Base-by-base conservation (phyloP, 1,284 basidiomycete species). In the Baeospora myosura region DNA sequence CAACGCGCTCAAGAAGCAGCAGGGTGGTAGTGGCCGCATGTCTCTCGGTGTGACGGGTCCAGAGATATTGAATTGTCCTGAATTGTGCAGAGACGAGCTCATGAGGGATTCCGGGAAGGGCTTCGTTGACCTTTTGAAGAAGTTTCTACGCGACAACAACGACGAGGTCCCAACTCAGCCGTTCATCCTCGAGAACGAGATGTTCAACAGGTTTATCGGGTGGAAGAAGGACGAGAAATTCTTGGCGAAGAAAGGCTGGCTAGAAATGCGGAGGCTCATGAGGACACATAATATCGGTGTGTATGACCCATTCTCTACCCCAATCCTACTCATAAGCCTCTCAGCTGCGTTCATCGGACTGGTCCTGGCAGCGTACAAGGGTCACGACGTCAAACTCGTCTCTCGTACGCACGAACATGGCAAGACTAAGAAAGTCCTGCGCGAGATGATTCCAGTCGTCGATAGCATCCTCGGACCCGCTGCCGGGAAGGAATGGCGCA, bases 231-330 rank as follows among this genome's bases (percentile, higher is more conserved):
- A 40, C 14, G 47, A 44, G 14, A 44, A 38, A 8, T 18, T 29
- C 30, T 16, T 31, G 11, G 45, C 31, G n/a, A 42, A 39, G 5
- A 42, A 44, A 18, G 42, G 40, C 14, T 42, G 32, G 41, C 31
- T 46, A 4, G 37, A 32, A n/a, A 28, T 46, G 2, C 22, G 38
- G 5, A 32, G 47, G 32, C 28, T 49, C 31, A 34, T 14, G 2
- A 38, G 49, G 10, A 49, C 49, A n/a, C 38, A 33, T 17, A 42
- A 49, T 36, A 50, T 50, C 17, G 35, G 49, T 48, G 25, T 28
- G 47, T 40, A 16, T 40, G 2, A 22, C 23, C 8, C 17, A 2
- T 23, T 35, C 37, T 26, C 20, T 28, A 18, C 14, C 5, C 4
- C 16, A 11, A 38, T 2, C 5, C 22, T 35, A 38, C n/a, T 12